A percentile compares a stretch with the other conserved stretches of the same genome.
Conservation (phyloP, 1,139 yeast genomes). For the Wickerhamomyces sp. region DNA sequence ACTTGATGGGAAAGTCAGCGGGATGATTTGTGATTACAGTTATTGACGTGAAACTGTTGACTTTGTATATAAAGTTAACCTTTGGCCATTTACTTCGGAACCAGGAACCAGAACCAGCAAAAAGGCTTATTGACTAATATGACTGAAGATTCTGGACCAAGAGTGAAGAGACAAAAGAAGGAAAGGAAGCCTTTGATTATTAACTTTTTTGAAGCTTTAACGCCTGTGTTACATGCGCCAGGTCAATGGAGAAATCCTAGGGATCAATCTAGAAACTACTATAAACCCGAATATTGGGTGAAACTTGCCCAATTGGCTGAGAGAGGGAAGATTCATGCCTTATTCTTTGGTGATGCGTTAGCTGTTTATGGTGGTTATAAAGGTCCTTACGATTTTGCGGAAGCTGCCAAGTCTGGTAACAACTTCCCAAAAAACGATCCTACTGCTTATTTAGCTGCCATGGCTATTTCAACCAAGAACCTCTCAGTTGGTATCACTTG, state of each 20-base stretch:
- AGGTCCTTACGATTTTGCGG: slow-evolving; percentile 35
- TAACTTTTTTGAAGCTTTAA: slow-evolving; percentile 16
- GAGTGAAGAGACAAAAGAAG: slow-evolving; percentile 10
- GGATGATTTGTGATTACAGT: too few relatives aligned
- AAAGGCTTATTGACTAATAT: neutral
- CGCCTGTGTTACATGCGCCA: slow-evolving; percentile 34
- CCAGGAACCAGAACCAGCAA: too few relatives aligned
- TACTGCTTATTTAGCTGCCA: slow-evolving; percentile 36
- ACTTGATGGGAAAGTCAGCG: too few relatives aligned
- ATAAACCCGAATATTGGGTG: slow-evolving; percentile 42
- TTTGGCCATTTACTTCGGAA: too few relatives aligned
- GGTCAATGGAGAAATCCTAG: slow-evolving; percentile 43
- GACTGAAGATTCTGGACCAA: slow-evolving; percentile 16
- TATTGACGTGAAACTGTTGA: too few relatives aligned
- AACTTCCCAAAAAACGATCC: slow-evolving; percentile 43
- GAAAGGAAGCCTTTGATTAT: slow-evolving; percentile 9
- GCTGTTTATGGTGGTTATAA: slow-evolving; percentile 43
- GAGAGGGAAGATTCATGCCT: slow-evolving; percentile 40
- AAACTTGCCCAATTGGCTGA: slow-evolving; percentile 41
- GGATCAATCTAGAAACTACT: slow-evolving; percentile 33
- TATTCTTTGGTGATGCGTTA: slow-evolving; percentile 45
- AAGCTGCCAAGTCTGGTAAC: slow-evolving; percentile 39
- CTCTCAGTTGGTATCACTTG: slow-evolving; percentile 40
- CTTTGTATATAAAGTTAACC: too few relatives aligned
- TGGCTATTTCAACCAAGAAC: slow-evolving; percentile 40